These are phyloP conservation scores for Metschnikowia matae DNA, from an alignment of 805 yeast species.

Conservation along the genomic window DNA sequence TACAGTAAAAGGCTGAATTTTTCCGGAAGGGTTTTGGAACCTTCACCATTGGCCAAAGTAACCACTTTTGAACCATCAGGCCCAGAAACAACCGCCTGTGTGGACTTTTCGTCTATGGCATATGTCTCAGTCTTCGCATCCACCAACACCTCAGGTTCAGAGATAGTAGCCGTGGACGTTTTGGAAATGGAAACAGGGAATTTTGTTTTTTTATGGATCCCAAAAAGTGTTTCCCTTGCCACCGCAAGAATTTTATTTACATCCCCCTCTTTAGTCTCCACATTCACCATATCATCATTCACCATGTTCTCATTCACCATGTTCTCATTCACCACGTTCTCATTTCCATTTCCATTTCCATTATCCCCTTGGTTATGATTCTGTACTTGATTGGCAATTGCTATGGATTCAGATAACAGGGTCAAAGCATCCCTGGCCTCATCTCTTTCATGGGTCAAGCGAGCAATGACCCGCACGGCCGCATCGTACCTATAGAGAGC, in stretches of 20 bases:
- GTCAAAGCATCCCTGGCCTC: constrained; percentile 65
- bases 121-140: background rate
- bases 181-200: constrained; percentile 18
- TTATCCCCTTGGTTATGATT: no score
- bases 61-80: background rate
- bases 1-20: background rate
- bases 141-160: constrained; percentile 5
- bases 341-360: background rate
- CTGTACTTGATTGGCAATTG: background rate
- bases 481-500: constrained; percentile 87
- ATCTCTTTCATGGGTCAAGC: constrained; percentile 70
- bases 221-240: constrained; percentile 34
- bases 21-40: background rate
- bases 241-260: background rate
- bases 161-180: constrained; percentile 12
- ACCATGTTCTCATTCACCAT: background rate
- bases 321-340: no score
- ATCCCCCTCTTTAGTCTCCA: no score
- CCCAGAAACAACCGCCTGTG: background rate
- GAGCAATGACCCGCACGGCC: constrained; percentile 79
- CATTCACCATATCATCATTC: background rate
- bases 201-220: constrained; percentile 34
- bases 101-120: constrained; percentile 11
- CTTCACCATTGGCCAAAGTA: background rate
- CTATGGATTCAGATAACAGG: constrained; percentile 38